Evolutionary conservation across 495 filamentous ascomycete genomes (phyloP).

Genomic region (Aspergillus haitiensis): DNA sequence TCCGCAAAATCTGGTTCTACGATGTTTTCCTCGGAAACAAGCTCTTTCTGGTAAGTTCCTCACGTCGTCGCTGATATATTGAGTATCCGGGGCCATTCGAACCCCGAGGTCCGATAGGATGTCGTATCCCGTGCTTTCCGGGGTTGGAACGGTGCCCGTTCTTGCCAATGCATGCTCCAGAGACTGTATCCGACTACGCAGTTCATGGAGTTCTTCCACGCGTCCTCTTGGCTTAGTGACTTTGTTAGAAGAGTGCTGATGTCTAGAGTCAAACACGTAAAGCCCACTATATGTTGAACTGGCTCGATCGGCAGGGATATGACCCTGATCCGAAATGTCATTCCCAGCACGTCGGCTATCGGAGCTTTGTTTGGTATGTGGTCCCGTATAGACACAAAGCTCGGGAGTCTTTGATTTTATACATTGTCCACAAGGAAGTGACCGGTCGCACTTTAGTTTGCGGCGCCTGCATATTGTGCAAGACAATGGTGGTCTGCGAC

Average conservation of each 20-base stretch:
- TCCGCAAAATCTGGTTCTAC: constrained; percentile 51
- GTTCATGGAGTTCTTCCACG: constrained; percentile 37
- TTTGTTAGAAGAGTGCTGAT: constrained; percentile 28
- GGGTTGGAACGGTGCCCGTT: constrained; percentile 27
- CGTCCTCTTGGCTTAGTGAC: constrained; percentile 32
- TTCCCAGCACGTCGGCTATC: constrained; percentile 19
- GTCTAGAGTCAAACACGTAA: constrained; percentile 44
- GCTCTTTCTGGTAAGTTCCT: constrained; percentile 30
- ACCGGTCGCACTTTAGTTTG: constrained; percentile 70
- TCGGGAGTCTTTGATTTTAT: constrained; percentile 47
- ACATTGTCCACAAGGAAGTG: constrained; percentile 66
- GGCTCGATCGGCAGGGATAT: constrained; percentile 17
- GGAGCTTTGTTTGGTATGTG: constrained; percentile 20
- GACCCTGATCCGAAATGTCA: constrained; percentile 22
- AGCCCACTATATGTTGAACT: constrained; percentile 30
- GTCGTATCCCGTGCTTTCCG: constrained; percentile 33
- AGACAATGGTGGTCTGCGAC: constrained; percentile 42
- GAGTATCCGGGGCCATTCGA: constrained; percentile 22
- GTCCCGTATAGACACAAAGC: constrained; percentile 37
- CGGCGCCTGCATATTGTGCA: constrained; percentile 59
- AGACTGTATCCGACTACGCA: constrained; percentile 33
- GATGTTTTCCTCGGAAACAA: constrained; percentile 49
- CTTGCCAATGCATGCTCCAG: constrained; percentile 35
- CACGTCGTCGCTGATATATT: constrained; percentile 37
- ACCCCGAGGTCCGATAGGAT: constrained; percentile 23